Evolutionary conservation across 768 basidiomycete genomes (phyloP), one percentile per base, ranked within the genome.

Genomic region (Lentinula edodes): DNA sequence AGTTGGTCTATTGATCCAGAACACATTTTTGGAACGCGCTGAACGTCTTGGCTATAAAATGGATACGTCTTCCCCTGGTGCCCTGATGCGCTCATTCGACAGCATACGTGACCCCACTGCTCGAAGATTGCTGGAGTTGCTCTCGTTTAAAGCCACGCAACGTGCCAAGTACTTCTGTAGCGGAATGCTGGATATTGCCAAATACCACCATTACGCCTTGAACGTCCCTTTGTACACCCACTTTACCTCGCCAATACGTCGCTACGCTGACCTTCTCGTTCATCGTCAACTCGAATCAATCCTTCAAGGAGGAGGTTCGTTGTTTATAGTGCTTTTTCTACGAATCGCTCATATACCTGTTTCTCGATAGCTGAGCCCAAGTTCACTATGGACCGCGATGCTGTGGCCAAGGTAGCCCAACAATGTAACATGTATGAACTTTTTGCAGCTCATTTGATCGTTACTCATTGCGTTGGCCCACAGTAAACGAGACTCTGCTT

Each of bases 161-260:
- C 84, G 89, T 56, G 93, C 97, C 66, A 95, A 95, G 74, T 99
- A 99, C 75, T 98, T 98, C 87, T 99, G 97, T 71, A 85, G 95
- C 28, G 97, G 97, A 64, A 98, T 98, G 96, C 80, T 99, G 67
- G 97, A 99, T 74, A 99, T 99, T 69, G 93, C 95, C 45, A 98
- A 98, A 78, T 99, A 98, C 70, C 77, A 85, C 35, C 97, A 99
- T 74, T 98, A 93, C 72, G 88, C 95, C 0, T 78, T 98, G 66
- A 96, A 87, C 65, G 78, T 85, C 5, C 95, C 97, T 16, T 80
- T 99, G 48, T 99, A 98, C 77, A 96, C 90, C 8, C 91, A 94
- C 72, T 94, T 92, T 75, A 94, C 91, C 0, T 93, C 89, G 5
- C 97, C 95, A 8, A 95, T 97, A 67, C 87, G 93, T 55, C 90